Conservation (phyloP, 257 asterid species). For the Nicotiana tomentosiformis region DNA sequence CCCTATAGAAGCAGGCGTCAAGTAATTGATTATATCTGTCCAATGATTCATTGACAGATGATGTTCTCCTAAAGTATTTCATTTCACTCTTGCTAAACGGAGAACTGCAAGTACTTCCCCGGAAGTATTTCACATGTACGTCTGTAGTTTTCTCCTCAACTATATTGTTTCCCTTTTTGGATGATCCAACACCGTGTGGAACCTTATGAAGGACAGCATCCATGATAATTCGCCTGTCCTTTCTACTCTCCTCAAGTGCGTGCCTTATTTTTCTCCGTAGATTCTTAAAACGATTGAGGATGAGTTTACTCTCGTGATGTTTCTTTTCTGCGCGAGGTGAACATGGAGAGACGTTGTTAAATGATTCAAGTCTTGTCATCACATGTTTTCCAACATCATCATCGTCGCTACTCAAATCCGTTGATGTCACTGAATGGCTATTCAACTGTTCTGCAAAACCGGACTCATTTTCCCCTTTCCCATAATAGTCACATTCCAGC, state of each 20-base stretch:
- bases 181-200: slow-evolving; percentile 41
- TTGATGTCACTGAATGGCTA: slow-evolving; percentile 1
- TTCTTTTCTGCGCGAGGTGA: slow-evolving; percentile 19
- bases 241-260: slow-evolving; percentile 56
- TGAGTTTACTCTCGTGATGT: slow-evolving; percentile 30
- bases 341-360: slow-evolving; percentile 15
- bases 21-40: slow-evolving; percentile 41
- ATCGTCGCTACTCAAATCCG: slow-evolving; percentile 11
- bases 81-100: slow-evolving; percentile 8
- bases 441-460: slow-evolving; percentile 4
- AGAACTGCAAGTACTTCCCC: slow-evolving; percentile 2
- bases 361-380: slow-evolving; percentile 8
- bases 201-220: slow-evolving; percentile 69
- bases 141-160: slow-evolving; percentile 10
- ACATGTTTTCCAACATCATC: slow-evolving; percentile 7
- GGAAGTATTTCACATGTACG: slow-evolving; percentile 11
- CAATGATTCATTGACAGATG: slow-evolving; percentile 49
- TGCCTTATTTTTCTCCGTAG: slow-evolving; percentile 48
- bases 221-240: slow-evolving; percentile 67
- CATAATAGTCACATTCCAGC: slow-evolving; percentile 8
- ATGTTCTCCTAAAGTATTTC: slow-evolving; percentile 32
- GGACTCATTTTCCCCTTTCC: slow-evolving; percentile 9
- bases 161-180: slow-evolving; percentile 16
- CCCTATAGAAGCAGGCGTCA: slow-evolving; percentile 23
- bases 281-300: slow-evolving; percentile 51